phyloP scores from a whole-genome alignment of 108 stramenopile species.

The Pseudonitzschia multistriata region DNA sequence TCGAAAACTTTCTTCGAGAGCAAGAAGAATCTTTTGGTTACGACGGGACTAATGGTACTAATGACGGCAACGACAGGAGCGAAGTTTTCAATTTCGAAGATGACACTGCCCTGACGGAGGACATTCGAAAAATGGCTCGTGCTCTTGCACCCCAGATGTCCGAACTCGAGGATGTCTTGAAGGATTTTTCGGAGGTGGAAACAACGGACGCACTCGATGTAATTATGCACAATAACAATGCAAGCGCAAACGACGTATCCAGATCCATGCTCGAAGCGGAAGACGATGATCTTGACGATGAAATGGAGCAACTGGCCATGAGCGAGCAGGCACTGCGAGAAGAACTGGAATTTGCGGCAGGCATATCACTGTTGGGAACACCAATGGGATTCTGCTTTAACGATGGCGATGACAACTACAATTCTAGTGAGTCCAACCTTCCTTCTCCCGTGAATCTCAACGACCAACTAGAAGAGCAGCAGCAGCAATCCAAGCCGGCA shows the following conservation, averaged over 20 bases:
- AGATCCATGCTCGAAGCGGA: slow-evolving; percentile 34
- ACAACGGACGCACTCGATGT: slow-evolving; percentile 14
- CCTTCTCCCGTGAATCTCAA: not conserved
- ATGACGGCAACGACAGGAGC: not conserved
- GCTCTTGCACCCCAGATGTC: slow-evolving; percentile 41
- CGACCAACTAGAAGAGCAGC: not conserved
- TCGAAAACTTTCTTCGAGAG: slow-evolving; percentile 16
- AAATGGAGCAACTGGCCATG: slow-evolving; percentile 27
- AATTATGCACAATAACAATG: not conserved
- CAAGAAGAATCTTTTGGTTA: slow-evolving; percentile 1
- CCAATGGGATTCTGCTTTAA: slow-evolving; percentile 12
- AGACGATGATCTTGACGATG: slow-evolving; percentile 45
- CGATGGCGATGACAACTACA: not conserved
- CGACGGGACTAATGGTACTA: no score
- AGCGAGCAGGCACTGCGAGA: slow-evolving; percentile 35
- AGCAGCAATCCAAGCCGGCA: slow-evolving; percentile 4
- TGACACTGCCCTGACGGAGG: slow-evolving; percentile 19
- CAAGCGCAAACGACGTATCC: not conserved
- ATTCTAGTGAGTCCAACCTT: slow-evolving; percentile 5
- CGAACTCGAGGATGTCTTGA: slow-evolving; percentile 35
- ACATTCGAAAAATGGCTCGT: slow-evolving; percentile 36
- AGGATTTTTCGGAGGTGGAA: slow-evolving; percentile 22
- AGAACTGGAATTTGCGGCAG: slow-evolving; percentile 30
- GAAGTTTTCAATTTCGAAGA: slow-evolving; percentile 15
- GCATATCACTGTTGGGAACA: slow-evolving; percentile 20